A percentile compares a stretch with the other conserved stretches of the same genome.
Conservation (phyloP, 129 eudicot genomes). For the Solidago caesia region DNA sequence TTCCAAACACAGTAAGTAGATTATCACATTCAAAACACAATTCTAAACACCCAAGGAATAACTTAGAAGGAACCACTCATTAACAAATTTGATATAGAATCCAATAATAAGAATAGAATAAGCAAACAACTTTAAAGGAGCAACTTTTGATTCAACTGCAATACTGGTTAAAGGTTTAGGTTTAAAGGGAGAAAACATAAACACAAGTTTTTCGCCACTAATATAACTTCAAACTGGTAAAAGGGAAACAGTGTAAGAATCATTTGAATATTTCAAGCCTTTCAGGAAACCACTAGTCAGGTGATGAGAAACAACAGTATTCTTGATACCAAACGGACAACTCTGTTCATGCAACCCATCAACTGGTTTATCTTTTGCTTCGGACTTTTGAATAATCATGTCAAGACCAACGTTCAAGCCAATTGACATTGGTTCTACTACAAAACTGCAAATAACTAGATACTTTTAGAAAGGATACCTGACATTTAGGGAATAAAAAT, state of each 20-base stretch:
- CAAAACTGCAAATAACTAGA: conserved; percentile 57
- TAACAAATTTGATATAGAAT: conserved; percentile 6
- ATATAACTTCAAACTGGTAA: conserved; percentile 48
- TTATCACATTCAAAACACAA: neutral
- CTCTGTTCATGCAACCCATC: conserved; percentile 32
- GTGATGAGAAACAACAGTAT: conserved; percentile 37
- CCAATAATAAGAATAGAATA: neutral
- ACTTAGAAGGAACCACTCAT: too few relatives aligned
- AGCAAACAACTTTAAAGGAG: conserved; percentile 21
- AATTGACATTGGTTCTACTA: conserved; percentile 55
- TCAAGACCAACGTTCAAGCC: conserved; percentile 74
- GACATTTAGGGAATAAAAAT: neutral
- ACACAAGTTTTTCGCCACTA: neutral
- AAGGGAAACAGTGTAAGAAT: conserved; percentile 57
- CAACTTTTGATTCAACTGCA: conserved; percentile 10
- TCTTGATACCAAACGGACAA: conserved; percentile 49
- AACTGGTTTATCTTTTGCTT: conserved; percentile 23
- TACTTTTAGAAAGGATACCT: neutral
- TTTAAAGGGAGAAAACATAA: neutral
- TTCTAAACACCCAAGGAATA: too few relatives aligned
- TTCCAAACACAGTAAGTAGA: neutral
- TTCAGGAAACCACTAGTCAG: conserved; percentile 55
- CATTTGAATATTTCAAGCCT: conserved; percentile 60
- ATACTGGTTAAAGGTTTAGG: conserved; percentile 14
- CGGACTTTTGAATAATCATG: conserved; percentile 16